Evolutionary conservation across 169 alveolate species (phyloP).

Genomic region (Theileria parva): DNA sequence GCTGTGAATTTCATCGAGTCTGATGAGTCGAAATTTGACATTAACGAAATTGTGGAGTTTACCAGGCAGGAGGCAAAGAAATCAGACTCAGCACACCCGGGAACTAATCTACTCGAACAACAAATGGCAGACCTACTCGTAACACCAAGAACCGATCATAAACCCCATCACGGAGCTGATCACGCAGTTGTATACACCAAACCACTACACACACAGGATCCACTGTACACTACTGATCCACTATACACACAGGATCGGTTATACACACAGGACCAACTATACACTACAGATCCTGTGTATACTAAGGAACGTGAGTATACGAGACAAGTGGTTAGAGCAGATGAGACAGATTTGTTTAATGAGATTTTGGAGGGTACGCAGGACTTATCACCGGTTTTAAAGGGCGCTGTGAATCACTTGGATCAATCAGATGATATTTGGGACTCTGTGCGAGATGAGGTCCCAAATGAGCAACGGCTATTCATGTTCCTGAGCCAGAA

Average conservation of each 20-base stretch:
- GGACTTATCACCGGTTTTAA: background rate
- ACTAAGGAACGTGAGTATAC: too few species aligned
- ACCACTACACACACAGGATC: conserved; percentile 5
- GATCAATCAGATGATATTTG: conserved; percentile 2
- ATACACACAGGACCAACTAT: too few species aligned
- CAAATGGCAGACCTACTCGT: background rate
- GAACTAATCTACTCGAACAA: conserved; percentile 2
- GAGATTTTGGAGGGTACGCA: conserved; percentile 1
- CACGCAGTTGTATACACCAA: background rate
- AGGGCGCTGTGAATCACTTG: background rate
- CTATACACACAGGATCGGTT: too few species aligned
- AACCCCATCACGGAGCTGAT: conserved; percentile 10
- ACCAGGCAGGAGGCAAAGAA: conserved; percentile 26
- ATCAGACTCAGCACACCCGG: conserved; percentile 2
- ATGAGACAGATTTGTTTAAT: background rate
- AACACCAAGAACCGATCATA: conserved; percentile 15
- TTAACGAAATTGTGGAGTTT: conserved; percentile 12
- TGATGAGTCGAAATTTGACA: background rate
- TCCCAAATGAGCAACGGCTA: background rate
- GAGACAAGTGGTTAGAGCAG: conserved; percentile 33
- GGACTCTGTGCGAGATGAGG: background rate
- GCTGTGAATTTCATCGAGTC: background rate
- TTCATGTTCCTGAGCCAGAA: conserved; percentile 1
- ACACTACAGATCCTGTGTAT: too few species aligned
- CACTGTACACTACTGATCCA: too few species aligned